Base-by-base conservation (phyloP, 352 stramenopile genomes). In the Globisporangium middletonii region DNA sequence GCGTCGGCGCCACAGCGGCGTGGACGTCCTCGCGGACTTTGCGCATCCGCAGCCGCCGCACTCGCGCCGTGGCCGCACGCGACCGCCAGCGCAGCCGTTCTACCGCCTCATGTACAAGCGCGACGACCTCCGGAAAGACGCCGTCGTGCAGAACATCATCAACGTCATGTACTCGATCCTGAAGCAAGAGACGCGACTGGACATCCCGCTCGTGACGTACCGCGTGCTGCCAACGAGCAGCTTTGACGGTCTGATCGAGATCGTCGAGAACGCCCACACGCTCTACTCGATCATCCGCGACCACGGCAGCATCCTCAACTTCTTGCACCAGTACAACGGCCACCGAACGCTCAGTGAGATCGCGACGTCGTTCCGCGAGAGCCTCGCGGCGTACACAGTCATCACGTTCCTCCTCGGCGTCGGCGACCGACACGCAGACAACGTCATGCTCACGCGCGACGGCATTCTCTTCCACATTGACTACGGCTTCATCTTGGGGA, bases 331-430 rank as follows among this genome's bases (percentile, higher is more conserved):
- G 41, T 88, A 94, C 70, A 94, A 94, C 33, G 80, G 83, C 18
- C 79, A 94, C 50, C 79, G 83, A 35, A 94, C 79, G 37, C 70
- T 94, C n/a, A 88, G 79, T 54, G 83, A 94, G 55, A 94, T 94
- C 42, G 91, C 81, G 44, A 81, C 80, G 19, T 92, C 81, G 6
- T 94, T 92, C 51, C 73, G 83, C 18, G 83, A 97, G 57, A 98
- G 85, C 65, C 93, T 97, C 53, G 97, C 97, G 12, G 97, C 97
- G 27, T 99, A 99, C 79, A 99, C 97, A 33, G 97, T 99, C 41
- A 98, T 99, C 54, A 99, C 97, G 28, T 99, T 99, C 66, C 66
- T 99, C 16, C 67, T 99, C n/a, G 96, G 96, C 33, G 96, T 99
- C 50, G 97, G 97, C 27, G 97, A 99, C 76, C 80, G 97, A 5